Conservation (phyloP, 306 rosid species). For the Dalbergia cochinchinensis region DNA sequence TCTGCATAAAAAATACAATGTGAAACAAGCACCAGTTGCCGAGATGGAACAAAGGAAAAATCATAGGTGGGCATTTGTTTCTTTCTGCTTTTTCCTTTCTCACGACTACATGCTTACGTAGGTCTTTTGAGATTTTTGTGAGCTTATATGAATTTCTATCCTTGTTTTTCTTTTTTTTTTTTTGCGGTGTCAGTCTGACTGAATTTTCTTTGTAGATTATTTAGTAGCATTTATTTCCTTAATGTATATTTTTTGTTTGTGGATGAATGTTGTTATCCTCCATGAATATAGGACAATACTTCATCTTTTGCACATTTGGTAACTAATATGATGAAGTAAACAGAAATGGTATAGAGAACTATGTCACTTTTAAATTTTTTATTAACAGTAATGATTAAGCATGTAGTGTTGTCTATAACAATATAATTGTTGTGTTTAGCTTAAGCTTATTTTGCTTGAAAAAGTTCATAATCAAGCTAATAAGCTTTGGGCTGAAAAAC, state of each 20-base stretch:
- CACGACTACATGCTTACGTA: slow-evolving; percentile 9
- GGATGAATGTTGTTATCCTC: slow-evolving; percentile 3
- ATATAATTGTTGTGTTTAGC: background rate
- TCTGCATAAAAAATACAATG: slow-evolving; percentile 53
- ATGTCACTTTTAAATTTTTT: background rate
- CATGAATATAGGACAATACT: slow-evolving; percentile 11
- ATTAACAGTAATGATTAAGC: background rate
- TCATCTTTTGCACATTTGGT: background rate
- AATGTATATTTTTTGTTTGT: background rate
- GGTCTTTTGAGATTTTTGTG: background rate
- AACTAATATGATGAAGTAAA: background rate
- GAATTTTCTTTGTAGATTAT: background rate
- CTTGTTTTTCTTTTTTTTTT: slow-evolving; percentile 4
- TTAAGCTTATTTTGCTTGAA: slow-evolving; percentile 27
- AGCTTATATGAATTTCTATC: slow-evolving; percentile 14
- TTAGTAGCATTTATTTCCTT: slow-evolving; percentile 8
- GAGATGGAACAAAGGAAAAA: slow-evolving; percentile 61
- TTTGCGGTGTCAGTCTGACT: slow-evolving; percentile 1
- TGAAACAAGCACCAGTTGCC: slow-evolving; percentile 52
- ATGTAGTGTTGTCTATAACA: background rate
- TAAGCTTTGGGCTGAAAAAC: background rate
- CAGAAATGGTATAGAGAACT: background rate
- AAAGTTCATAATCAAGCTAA: background rate
- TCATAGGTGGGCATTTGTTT: slow-evolving; percentile 63
- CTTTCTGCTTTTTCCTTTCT: slow-evolving; percentile 3